phyloP scores from a whole-genome alignment of 305 asterid genomes.

The Fraxinus paxiana region DNA sequence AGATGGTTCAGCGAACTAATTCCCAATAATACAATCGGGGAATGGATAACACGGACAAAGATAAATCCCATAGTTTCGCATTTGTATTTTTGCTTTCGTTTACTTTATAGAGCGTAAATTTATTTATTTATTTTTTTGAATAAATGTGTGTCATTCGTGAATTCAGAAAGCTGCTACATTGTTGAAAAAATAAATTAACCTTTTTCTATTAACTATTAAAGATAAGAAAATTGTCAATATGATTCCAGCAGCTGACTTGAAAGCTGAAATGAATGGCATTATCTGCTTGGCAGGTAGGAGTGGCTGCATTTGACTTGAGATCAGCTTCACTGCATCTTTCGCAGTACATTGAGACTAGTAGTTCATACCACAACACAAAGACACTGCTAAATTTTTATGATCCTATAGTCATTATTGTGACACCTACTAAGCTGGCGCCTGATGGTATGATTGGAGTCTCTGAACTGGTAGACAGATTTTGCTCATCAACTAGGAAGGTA shows the following conservation, averaged over 20 bases:
- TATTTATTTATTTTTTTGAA: not conserved
- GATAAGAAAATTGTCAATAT: conserved; percentile 1
- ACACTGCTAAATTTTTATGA: conserved; percentile 83
- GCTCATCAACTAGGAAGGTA: conserved; percentile 69
- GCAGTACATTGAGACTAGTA: conserved; percentile 91
- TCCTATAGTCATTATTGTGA: conserved; percentile 75
- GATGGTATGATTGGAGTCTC: conserved; percentile 96
- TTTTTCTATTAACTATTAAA: not conserved
- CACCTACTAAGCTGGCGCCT: conserved; percentile 74
- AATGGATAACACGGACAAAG: not conserved
- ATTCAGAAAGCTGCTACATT: not conserved
- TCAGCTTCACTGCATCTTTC: conserved; percentile 93
- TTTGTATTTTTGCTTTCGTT: not conserved
- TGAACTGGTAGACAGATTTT: conserved; percentile 71
- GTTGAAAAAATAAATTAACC: not conserved
- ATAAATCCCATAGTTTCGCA: not conserved
- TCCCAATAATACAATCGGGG: not conserved
- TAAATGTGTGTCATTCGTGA: not conserved
- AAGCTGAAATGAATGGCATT: not conserved
- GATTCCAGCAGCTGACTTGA: not conserved
- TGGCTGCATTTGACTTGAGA: conserved; percentile 91
- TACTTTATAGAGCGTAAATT: not conserved
- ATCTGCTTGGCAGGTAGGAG: conserved; percentile 64
- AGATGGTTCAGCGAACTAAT: not conserved
- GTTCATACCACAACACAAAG: conserved; percentile 87